These are phyloP conservation scores for Epichloe glyceriae DNA, from an alignment of 2,329 filamentous ascomycete species.

Conservation along the genomic window DNA sequence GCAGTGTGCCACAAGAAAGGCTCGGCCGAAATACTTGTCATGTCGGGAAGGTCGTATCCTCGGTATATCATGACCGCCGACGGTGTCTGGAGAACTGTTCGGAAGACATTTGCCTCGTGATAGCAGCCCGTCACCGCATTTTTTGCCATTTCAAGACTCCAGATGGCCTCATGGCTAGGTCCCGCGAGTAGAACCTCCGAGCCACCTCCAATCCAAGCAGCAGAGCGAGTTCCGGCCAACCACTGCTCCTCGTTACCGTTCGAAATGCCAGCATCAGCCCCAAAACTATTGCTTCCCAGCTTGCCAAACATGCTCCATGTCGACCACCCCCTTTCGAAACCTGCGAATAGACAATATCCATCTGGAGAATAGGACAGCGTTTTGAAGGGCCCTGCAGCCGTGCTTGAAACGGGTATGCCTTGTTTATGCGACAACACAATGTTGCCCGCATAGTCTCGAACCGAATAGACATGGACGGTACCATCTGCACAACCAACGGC, in stretches of 20 bases:
- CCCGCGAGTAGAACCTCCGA: constrained; percentile 71
- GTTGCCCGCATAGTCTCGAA: constrained; percentile 85
- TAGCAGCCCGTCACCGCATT: constrained; percentile 91
- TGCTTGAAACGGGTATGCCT: constrained; percentile 51
- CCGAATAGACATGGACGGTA: constrained; percentile 76
- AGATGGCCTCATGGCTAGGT: constrained; percentile 62
- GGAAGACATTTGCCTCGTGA: constrained; percentile 77
- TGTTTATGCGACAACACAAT: constrained; percentile 78
- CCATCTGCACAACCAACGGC: constrained; percentile 75
- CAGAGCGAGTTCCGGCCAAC: constrained; percentile 66
- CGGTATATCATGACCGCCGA: constrained; percentile 84
- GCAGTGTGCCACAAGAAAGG: constrained; percentile 91
- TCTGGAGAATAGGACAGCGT: constrained; percentile 82
- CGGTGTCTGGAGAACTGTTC: constrained; percentile 79
- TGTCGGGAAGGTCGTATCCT: constrained; percentile 80
- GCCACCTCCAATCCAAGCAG: constrained; percentile 77
- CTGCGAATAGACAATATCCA: constrained; percentile 89
- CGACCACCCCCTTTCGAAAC: constrained; percentile 85
- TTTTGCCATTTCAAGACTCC: constrained; percentile 82
- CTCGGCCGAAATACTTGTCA: constrained; percentile 85
- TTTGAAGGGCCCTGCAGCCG: constrained; percentile 57
- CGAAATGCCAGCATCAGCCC: constrained; percentile 50
- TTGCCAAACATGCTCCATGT: constrained; percentile 98
- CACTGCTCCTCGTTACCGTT: constrained; percentile 64
- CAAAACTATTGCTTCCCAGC: constrained; percentile 72